A percentile compares a stretch with the other conserved stretches of the same genome.
Conservation (phyloP, 2,329 filamentous ascomycete species). For the Curvularia sp. region DNA sequence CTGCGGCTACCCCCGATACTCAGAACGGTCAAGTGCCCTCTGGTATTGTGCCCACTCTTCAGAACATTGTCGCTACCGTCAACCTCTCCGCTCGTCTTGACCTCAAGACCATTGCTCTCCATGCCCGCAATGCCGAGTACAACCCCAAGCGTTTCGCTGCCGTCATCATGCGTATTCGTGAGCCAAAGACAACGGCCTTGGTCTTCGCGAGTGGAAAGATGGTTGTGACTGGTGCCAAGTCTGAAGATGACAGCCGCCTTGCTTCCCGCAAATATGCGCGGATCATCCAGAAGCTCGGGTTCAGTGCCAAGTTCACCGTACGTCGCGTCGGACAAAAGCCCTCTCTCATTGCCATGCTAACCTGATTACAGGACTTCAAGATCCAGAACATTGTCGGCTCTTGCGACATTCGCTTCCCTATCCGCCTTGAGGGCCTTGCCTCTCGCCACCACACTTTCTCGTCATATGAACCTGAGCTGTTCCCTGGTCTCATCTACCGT, state of each 20-base stretch:
- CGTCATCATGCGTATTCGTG: conserved; percentile 99
- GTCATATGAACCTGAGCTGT: conserved; percentile 97
- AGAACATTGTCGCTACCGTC: conserved; percentile 97
- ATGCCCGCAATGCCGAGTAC: conserved; percentile 98
- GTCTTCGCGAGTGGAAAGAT: conserved; percentile 99
- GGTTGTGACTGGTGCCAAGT: conserved; percentile 98
- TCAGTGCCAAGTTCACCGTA: conserved; percentile 95
- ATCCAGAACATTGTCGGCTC: conserved; percentile 96
- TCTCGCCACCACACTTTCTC: conserved; percentile 95
- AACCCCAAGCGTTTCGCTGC: conserved; percentile 99
- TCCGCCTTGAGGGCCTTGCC: conserved; percentile 92
- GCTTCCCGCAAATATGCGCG: conserved; percentile 97
- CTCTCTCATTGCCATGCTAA: conserved; percentile 27
- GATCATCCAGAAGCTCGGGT: conserved; percentile 99
- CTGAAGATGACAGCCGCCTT: conserved; percentile 96
- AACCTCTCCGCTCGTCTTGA: conserved; percentile 99
- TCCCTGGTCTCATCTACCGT: conserved; percentile 98
- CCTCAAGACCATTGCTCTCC: conserved; percentile 97
- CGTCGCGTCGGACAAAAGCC: conserved; percentile 24
- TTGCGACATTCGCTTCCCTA: conserved; percentile 99
- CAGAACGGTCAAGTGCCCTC: conserved; percentile 68
- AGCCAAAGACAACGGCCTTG: conserved; percentile 96
- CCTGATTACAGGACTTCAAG: conserved; percentile 76
- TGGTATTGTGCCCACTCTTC: conserved; percentile 65
- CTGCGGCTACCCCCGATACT: conserved; percentile 84